Base-by-base conservation (phyloP, 2,329 filamentous ascomycete genomes). In the Cryphonectria naterciae region DNA sequence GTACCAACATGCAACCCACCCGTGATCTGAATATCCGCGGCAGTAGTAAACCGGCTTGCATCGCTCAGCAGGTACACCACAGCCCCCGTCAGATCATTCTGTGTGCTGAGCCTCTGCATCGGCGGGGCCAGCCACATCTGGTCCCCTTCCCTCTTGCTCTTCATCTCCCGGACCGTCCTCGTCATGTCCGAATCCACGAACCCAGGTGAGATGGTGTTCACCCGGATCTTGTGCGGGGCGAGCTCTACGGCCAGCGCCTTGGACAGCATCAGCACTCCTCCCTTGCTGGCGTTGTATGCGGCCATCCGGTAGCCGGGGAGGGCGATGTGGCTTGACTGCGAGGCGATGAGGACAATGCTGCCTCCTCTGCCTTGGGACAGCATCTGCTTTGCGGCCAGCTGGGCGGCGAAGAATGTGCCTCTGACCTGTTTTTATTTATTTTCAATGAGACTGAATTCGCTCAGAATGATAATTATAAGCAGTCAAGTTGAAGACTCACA, bases 11-110 rank as follows among this genome's bases (percentile, higher is more conserved):
- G 81, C 17, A 84, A 67, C 0, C 83, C 84, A 2, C 84, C 84
- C 1, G 82, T 84, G 35, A 85, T 82, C 4, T 77, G 76, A 70
- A 85, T 82, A 70, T 85, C 83, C 1, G 81, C 78, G 1, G 79
- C 82, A 0, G 83, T 84, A 4, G 82, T 85, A 72, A 81, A 81
- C 17, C 77, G 75, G 28, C 82, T 77, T 10, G 82, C 83, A 74
- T 85, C 83, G 62, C 81, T 82, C 35, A 85, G 73, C 22, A 84
- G 74, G 71, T 84, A 85, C 11, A 83, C 76, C 4, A 82, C 79
- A 1, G 83, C 81, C 1, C 79, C 80, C 0, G 80, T 82, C 4
- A 85, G 77, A 72, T 85, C 83, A 39, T 82, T 81, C 70, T 81
- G 79, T 0, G 76, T 81, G 61, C 82, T 81, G 22, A 84, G 74